Base-by-base conservation (phyloP, 192 early-diverging fungal species). In the Thamnidium elegans region DNA sequence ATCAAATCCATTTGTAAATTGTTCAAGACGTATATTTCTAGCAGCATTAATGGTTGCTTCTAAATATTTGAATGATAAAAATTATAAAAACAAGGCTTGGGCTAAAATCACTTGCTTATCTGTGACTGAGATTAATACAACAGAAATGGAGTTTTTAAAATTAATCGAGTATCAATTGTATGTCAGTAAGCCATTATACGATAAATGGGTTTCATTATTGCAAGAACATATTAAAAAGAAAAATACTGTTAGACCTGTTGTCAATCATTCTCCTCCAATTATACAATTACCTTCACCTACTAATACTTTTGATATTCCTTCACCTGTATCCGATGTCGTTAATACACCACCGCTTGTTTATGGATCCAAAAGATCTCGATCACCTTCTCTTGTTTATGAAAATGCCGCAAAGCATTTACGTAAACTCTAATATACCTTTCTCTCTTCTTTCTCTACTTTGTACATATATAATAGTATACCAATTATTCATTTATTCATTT, bases 71-170 rank as follows among this genome's bases (percentile, higher is more conserved):
- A 84, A 84, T 63, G 94, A 97, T 80, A 85, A 85, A 58, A 86
- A 86, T 54, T 97, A 93, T 71, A 82, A 84, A 11, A 95, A 92
- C 81, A 81, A 79, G 66, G 87, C 91, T 3, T 97, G 94, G 94
- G 79, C 92, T 48, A 90, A 90, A 78, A 91, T 94, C 43, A 92
- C 92, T 15, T 85, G 88, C 60, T 82, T 97, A 9, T 71, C 85
- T 7, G 78, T 89, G 51, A 50, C 74, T 7, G 91, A 97, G 75
- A 86, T 97, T 53, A 89, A 90, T 78, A 79, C 81, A 42, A 86
- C 88, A 70, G 94, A 97, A 81, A 72, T 87, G 21, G 81, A 80
- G 26, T 94, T 97, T 72, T 70, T 95, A 19, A 68, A 84, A 55
- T 72, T 89, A 65, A 80, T 96, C 36, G 88, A 92, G 61, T 94